phyloP scores from a whole-genome alignment of 129 eudicot species.

The Helianthus tuberosus region DNA sequence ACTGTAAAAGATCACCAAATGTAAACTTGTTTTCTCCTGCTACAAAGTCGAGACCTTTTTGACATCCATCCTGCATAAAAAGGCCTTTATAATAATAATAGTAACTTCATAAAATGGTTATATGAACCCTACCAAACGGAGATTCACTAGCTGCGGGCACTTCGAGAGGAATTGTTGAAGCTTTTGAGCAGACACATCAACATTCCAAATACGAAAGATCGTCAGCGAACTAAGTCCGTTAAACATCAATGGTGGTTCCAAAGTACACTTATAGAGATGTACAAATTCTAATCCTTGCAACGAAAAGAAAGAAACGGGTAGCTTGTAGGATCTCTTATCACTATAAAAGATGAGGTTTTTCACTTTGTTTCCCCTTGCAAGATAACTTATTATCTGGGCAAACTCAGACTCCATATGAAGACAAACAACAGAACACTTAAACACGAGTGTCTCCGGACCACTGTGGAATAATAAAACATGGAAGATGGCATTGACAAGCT shows the following conservation, averaged over 20 bases:
- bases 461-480: conserved; percentile 34
- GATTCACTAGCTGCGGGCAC: conserved; percentile 22
- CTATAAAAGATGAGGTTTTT: neutral
- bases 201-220: conserved; percentile 9
- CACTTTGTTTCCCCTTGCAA: conserved; percentile 24
- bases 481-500: conserved; percentile 13
- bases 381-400: neutral
- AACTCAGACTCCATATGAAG: neutral
- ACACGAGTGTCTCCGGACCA: conserved; percentile 19
- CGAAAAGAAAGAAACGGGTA: conserved; percentile 30
- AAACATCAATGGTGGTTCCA: conserved; percentile 22
- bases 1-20: neutral
- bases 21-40: conserved; percentile 6
- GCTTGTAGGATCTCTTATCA: neutral
- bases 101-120: neutral
- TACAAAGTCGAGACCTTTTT: neutral
- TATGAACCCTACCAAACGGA: conserved; percentile 14
- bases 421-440: neutral
- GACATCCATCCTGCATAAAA: too few species aligned
- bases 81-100: too few species aligned
- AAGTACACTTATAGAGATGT: neutral
- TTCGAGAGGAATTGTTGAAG: conserved; percentile 19
- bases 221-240: conserved; percentile 16
- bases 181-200: neutral
- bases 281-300: conserved; percentile 19